Evolutionary conservation across 495 filamentous ascomycete species (phyloP).

Genomic region (Aspergillus conjunctus): DNA sequence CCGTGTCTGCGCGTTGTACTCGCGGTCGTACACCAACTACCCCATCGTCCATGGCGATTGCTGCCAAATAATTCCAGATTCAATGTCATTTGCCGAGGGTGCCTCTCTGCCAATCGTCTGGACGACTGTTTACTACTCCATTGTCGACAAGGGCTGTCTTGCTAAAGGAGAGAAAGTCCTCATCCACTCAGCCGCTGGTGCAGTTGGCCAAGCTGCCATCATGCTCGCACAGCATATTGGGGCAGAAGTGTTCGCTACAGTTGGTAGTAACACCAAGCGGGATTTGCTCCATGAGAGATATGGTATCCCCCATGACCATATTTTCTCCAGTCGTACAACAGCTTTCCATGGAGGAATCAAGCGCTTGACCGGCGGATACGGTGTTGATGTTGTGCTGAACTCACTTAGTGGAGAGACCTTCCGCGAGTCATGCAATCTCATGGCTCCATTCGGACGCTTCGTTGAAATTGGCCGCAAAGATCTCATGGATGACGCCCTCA

Average conservation of each 20-base stretch:
- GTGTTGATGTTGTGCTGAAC: slow-evolving; percentile 62
- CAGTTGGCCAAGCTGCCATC: slow-evolving; percentile 64
- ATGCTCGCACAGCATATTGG: slow-evolving; percentile 55
- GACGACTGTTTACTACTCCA: slow-evolving; percentile 12
- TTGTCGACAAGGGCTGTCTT: slow-evolving; percentile 40
- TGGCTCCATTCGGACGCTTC: slow-evolving; percentile 53
- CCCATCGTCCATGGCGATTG: slow-evolving; percentile 36
- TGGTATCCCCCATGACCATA: slow-evolving; percentile 53
- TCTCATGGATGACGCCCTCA: slow-evolving; percentile 25
- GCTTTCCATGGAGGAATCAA: slow-evolving; percentile 45
- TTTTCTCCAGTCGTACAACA: slow-evolving; percentile 55
- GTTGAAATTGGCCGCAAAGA: slow-evolving; percentile 56
- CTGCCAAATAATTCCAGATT: slow-evolving; percentile 36
- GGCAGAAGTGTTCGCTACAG: slow-evolving; percentile 62
- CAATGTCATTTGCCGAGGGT: slow-evolving; percentile 15
- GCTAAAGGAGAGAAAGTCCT: slow-evolving; percentile 56
- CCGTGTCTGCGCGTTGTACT: slow-evolving; percentile 45
- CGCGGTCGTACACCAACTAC: slow-evolving; percentile 18
- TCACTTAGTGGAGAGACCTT: slow-evolving; percentile 47
- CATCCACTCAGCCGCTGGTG: slow-evolving; percentile 60
- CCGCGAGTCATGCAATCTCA: slow-evolving; percentile 41
- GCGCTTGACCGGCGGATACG: slow-evolving; percentile 44
- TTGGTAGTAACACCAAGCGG: slow-evolving; percentile 55
- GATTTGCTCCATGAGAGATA: slow-evolving; percentile 52
- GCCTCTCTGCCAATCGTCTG: slow-evolving; percentile 18